Conservation (phyloP, 805 yeast genomes). For the Cyberlindnera euphorbiiphila region DNA sequence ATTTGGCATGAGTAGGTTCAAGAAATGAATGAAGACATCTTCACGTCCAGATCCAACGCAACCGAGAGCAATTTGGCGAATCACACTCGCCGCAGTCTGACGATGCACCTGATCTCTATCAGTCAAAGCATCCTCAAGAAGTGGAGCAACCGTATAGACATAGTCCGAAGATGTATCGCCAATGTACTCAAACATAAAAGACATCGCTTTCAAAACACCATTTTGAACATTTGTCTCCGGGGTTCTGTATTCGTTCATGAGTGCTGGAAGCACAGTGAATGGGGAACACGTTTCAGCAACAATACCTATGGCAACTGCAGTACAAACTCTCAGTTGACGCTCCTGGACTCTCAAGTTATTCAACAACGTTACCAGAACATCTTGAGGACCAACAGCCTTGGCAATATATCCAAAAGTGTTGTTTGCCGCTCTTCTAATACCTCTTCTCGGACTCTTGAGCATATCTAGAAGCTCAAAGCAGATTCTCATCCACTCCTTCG, state of each 20-base stretch:
- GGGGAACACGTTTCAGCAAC: conserved; percentile 93
- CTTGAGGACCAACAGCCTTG: conserved; percentile 92
- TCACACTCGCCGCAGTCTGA: conserved; percentile 90
- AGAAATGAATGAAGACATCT: conserved; percentile 76
- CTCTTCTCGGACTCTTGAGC: conserved; percentile 73
- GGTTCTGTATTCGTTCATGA: conserved; percentile 91
- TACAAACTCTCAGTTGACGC: conserved; percentile 92
- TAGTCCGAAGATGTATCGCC: conserved; percentile 80
- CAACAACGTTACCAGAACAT: conserved; percentile 77
- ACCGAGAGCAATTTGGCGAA: conserved; percentile 76
- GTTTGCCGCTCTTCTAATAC: conserved; percentile 81
- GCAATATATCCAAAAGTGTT: conserved; percentile 90
- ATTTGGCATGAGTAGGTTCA: conserved; percentile 84
- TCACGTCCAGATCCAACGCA: conserved; percentile 73
- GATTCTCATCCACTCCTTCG: conserved; percentile 96
- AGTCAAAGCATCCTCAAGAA: conserved; percentile 83
- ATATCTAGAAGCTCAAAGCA: conserved; percentile 88
- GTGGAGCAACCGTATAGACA: conserved; percentile 71
- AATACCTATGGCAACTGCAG: conserved; percentile 97
- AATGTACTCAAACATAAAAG: conserved; percentile 89
- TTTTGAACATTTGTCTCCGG: conserved; percentile 93
- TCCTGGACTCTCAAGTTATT: conserved; percentile 89
- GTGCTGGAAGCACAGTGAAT: conserved; percentile 87
- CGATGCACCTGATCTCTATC: conserved; percentile 91
- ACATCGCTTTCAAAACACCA: conserved; percentile 86